Base-by-base conservation (phyloP, 1,284 basidiomycete genomes). In the Ustilago trichophora region DNA sequence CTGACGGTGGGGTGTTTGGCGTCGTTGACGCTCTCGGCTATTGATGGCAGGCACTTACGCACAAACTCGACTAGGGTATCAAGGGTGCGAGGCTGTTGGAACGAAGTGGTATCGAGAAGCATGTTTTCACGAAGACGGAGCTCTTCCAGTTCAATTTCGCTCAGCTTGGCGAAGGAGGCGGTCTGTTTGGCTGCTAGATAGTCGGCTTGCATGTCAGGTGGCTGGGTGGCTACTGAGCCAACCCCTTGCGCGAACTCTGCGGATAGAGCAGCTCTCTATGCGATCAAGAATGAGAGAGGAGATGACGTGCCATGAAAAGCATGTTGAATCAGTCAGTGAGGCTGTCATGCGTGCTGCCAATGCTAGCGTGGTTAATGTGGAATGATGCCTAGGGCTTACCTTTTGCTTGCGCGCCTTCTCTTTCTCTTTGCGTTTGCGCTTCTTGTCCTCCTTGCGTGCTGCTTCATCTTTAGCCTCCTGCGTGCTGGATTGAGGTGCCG, bases 121-220 rank as follows among this genome's bases (percentile, higher is more conserved):
- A 70, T 75, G 7, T 26, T 22, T 27, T 75, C 58, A 18, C 38
- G 29, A 18, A 78, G 38, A 11, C 64, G 60, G 3, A 73, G 43
- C 48, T 77, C 76, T 27, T 77, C 71, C 6, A 79, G 43, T 45
- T 79, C 76, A 12, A 79, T 46, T 27, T 73, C 65, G 44, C 69
- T 76, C 22, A 75, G 47, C 37, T 78, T 76, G 36, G 64, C 32
- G 32, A 70, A 77, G 0, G 69, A 47, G 26, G 57, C 55, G 31
- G 53, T 62, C 47, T 75, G 71, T 35, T 71, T 67, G 24, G 62
- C 34, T 4, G 51, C n/a, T 5, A 79, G 43, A 33, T 72, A 77
- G 66, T 79, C 77, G 27, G 76, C 76, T 34, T 79, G 77, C 60
- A 73, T 55, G 34, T 73, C 72, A 4, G 56, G 38, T 3, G 73